phyloP scores from a whole-genome alignment of 176 grass and related monocot genomes.

The Pontederia paniculata region DNA sequence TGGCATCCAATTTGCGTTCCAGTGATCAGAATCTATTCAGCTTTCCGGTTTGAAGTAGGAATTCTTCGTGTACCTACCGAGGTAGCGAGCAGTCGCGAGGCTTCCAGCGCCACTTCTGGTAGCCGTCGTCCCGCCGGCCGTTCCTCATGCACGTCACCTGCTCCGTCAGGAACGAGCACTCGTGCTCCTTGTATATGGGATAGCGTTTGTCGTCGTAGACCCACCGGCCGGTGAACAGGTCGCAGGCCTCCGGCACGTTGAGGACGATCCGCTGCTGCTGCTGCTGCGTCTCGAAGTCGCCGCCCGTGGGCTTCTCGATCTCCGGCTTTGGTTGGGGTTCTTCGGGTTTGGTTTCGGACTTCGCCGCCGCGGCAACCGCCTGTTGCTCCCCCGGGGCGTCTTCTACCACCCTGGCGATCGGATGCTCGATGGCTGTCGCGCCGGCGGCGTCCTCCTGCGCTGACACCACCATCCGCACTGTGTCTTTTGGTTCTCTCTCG shows the following conservation, averaged over 20 bases:
- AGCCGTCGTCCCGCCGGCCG: conserved; percentile 40
- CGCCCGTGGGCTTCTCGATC: no score
- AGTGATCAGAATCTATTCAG: neutral
- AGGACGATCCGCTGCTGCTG: conserved; percentile 1
- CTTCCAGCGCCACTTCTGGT: conserved; percentile 81
- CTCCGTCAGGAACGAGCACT: conserved; percentile 46
- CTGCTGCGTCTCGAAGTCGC: no score
- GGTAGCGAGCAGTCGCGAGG: conserved; percentile 54
- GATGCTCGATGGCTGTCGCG: no score
- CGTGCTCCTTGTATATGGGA: conserved; percentile 61
- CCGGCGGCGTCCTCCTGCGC: no score
- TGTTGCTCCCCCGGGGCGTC: no score
- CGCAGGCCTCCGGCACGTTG: conserved; percentile 49
- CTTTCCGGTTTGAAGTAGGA: neutral
- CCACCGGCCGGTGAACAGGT: conserved; percentile 49
- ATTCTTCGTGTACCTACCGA: conserved; percentile 22
- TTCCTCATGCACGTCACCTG: conserved; percentile 77
- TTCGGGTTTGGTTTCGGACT: no score
- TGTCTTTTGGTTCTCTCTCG: no score
- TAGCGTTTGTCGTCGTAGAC: conserved; percentile 44
- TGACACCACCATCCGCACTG: no score
- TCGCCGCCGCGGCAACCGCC: no score
- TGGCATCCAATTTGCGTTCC: neutral
- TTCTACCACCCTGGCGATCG: no score
- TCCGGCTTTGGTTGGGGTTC: no score